phyloP scores from a whole-genome alignment of 2,329 filamentous ascomycete genomes.

The Fusarium transvaalense region DNA sequence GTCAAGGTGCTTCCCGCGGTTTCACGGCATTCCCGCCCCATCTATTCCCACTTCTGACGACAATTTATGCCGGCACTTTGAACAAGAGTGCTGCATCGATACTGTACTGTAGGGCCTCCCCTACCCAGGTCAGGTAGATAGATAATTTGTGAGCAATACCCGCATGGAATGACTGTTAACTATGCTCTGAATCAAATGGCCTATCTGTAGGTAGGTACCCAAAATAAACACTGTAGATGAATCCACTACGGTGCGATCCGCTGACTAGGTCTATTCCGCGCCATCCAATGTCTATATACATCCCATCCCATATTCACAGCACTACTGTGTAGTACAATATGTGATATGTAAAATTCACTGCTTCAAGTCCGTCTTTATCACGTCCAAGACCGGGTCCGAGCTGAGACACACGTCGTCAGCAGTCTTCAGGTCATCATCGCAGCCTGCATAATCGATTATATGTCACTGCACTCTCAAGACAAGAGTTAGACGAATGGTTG shows the following conservation, averaged over 20 bases:
- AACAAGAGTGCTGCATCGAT: slow-evolving; percentile 9
- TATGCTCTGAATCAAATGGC: slow-evolving; percentile 3
- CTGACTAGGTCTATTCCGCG: background rate
- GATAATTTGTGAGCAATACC: background rate
- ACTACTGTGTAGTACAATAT: background rate
- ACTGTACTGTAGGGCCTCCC: background rate
- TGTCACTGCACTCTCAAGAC: background rate
- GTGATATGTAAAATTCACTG: slow-evolving; percentile 1
- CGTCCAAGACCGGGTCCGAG: background rate
- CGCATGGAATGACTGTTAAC: background rate
- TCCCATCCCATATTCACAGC: background rate
- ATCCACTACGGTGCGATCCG: slow-evolving; percentile 6
- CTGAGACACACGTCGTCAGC: slow-evolving; percentile 4
- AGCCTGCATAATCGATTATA: slow-evolving; percentile 14
- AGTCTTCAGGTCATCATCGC: slow-evolving; percentile 2
- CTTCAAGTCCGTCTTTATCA: slow-evolving; percentile 3
- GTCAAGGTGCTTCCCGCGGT: slow-evolving; percentile 26
- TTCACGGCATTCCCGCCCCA: slow-evolving; percentile 41
- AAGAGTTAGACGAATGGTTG: background rate
- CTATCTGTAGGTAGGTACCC: slow-evolving; percentile 1
- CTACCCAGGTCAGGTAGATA: background rate
- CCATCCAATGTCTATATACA: too few relatives aligned
- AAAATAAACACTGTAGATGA: background rate
- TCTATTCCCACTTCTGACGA: slow-evolving; percentile 42
- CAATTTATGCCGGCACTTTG: slow-evolving; percentile 41